Percentiles rank a stretch among this genome's conserved stretches.
Conservation (phyloP, 139 green algal species). For the Picochlorum costavermella region DNA sequence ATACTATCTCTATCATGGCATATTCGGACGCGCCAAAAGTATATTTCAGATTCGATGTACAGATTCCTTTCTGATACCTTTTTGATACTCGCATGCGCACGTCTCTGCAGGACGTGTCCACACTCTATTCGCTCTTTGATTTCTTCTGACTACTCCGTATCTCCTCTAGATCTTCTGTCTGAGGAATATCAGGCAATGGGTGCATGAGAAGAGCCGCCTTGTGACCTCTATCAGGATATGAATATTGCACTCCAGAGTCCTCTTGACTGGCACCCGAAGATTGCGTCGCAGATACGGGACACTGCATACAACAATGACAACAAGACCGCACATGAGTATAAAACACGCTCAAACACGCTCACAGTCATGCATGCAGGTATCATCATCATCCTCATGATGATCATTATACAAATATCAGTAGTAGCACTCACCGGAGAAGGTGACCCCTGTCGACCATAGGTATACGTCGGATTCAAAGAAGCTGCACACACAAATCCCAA, state of each 20-base stretch:
- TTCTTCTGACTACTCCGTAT: not conserved
- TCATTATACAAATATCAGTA: not conserved
- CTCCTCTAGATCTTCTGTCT: not conserved
- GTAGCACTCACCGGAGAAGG: not conserved
- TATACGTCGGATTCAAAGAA: constrained; percentile 47
- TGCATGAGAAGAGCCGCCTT: not conserved
- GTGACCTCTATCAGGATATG: constrained; percentile 1
- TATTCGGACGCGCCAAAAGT: too few species aligned
- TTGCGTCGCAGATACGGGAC: not conserved
- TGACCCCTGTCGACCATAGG: constrained; percentile 31
- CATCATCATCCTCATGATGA: not conserved
- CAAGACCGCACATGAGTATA: too few species aligned
- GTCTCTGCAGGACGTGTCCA: not conserved
- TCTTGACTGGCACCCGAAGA: not conserved
- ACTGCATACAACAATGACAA: not conserved
- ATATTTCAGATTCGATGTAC: too few species aligned
- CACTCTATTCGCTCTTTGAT: not conserved
- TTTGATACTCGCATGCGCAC: too few species aligned
- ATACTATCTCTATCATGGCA: too few species aligned
- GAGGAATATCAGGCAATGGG: not conserved
- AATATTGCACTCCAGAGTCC: not conserved
- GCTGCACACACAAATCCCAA: constrained; percentile 16
- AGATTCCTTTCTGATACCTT: too few species aligned
- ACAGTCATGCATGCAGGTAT: too few species aligned
- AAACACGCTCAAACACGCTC: too few species aligned